These are phyloP conservation scores for Multifurca ochricompacta DNA, from an alignment of 768 basidiomycete genomes.

Conservation along the genomic window DNA sequence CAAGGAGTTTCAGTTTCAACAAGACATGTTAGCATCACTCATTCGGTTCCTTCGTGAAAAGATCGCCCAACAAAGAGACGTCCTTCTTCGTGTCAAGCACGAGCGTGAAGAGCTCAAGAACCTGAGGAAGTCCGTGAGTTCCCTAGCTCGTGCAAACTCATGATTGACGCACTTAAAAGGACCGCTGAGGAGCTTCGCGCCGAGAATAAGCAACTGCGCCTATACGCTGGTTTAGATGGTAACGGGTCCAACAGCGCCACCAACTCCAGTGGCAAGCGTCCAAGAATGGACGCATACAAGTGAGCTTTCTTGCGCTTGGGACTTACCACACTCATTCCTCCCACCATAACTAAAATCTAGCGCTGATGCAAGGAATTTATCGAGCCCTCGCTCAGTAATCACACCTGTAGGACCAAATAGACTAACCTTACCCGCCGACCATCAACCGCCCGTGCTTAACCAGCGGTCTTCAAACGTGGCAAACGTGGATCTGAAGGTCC, in stretches of 20 bases:
- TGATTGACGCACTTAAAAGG: slow-evolving; percentile 31
- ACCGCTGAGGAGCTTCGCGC: slow-evolving; percentile 39
- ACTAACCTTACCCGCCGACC: slow-evolving; percentile 59
- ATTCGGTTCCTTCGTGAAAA: slow-evolving; percentile 55
- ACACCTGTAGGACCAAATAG: slow-evolving; percentile 55
- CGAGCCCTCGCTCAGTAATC: slow-evolving; percentile 53
- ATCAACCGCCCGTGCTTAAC: slow-evolving; percentile 40
- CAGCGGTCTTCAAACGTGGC: slow-evolving; percentile 21
- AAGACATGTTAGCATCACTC: slow-evolving; percentile 63
- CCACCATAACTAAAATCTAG: not conserved
- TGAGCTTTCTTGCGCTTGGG: slow-evolving; percentile 25
- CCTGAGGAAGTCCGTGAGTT: slow-evolving; percentile 41
- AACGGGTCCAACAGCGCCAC: slow-evolving; percentile 30
- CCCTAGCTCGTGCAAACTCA: not conserved
- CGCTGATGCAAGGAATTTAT: slow-evolving; percentile 23
- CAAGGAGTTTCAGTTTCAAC: slow-evolving; percentile 55
- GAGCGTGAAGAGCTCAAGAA: slow-evolving; percentile 39
- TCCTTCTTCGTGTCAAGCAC: slow-evolving; percentile 46
- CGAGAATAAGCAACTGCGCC: slow-evolving; percentile 45
- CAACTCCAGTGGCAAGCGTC: slow-evolving; percentile 63
- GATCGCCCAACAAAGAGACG: slow-evolving; percentile 44
- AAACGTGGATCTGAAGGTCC: not conserved
- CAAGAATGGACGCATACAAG: slow-evolving; percentile 40
- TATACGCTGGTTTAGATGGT: slow-evolving; percentile 26
- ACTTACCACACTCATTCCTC: not conserved